Evolutionary conservation across 2,329 filamentous ascomycete genomes (phyloP).

Genomic region (Calonectria montana): DNA sequence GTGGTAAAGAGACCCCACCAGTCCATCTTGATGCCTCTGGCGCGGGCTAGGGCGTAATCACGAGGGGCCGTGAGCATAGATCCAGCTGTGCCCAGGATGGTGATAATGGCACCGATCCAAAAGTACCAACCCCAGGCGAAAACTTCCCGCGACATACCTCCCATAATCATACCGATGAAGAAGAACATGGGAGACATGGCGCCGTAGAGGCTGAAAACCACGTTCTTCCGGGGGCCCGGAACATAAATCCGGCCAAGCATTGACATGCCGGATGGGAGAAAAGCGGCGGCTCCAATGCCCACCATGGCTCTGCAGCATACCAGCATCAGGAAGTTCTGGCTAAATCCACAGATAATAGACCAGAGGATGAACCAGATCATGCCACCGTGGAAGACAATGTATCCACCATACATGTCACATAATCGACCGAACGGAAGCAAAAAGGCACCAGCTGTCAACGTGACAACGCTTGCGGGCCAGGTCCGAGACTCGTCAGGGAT

Average conservation of each 20-base stretch:
- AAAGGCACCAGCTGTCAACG: conserved; percentile 63
- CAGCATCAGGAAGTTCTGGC: conserved; percentile 71
- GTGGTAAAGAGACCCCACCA: conserved; percentile 68
- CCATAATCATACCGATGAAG: conserved; percentile 73
- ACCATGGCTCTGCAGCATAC: conserved; percentile 76
- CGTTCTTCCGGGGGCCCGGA: conserved; percentile 75
- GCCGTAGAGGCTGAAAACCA: conserved; percentile 69
- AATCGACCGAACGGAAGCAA: conserved; percentile 71
- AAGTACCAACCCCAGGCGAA: conserved; percentile 75
- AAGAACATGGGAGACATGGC: conserved; percentile 66
- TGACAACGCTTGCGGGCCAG: conserved; percentile 73
- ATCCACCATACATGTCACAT: conserved; percentile 70
- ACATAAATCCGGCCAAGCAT: conserved; percentile 73
- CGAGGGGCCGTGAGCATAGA: conserved; percentile 51
- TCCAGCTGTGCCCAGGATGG: conserved; percentile 63
- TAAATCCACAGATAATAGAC: conserved; percentile 74
- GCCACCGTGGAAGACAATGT: conserved; percentile 66
- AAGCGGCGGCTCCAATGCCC: conserved; percentile 75
- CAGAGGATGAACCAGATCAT: conserved; percentile 72
- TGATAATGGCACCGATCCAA: conserved; percentile 65
- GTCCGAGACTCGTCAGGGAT: conserved; percentile 71
- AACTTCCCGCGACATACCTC: conserved; percentile 70
- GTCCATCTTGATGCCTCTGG: conserved; percentile 63
- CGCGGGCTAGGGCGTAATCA: conserved; percentile 48
- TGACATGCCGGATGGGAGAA: conserved; percentile 75